A percentile compares a stretch with the other conserved stretches of the same genome.
These are phyloP conservation scores for Pichia eremophila DNA, from an alignment of 805 yeast genomes.

Conservation along the genomic window DNA sequence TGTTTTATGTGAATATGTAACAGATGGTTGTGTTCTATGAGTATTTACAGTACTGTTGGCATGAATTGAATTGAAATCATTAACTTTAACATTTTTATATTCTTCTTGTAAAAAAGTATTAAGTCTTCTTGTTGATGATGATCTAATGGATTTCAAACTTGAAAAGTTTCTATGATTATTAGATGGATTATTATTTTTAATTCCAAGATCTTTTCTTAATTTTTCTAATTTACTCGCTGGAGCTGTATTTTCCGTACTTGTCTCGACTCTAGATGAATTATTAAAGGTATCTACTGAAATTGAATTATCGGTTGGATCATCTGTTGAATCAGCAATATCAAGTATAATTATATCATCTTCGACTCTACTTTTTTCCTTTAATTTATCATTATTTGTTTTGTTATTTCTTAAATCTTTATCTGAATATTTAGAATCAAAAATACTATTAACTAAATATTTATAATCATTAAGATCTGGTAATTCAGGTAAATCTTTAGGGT, in stretches of 20 bases:
- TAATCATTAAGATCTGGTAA: slow-evolving; percentile 23
- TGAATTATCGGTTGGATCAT: not conserved
- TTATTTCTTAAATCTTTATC: not conserved
- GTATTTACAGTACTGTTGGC: not conserved
- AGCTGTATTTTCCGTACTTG: slow-evolving; percentile 7
- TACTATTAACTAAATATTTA: slow-evolving; percentile 24
- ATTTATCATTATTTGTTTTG: not conserved
- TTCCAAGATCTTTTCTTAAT: slow-evolving; percentile 9
- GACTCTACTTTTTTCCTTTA: not conserved
- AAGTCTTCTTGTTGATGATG: slow-evolving; percentile 23
- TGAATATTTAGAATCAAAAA: slow-evolving; percentile 10
- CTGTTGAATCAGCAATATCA: not conserved
- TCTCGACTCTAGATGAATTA: slow-evolving; percentile 17
- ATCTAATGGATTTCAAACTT: slow-evolving; percentile 13
- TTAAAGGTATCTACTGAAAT: not conserved
- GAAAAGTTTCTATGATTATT: not conserved
- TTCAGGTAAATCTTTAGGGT: slow-evolving; percentile 19
- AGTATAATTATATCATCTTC: slow-evolving; percentile 2
- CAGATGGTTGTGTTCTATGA: slow-evolving; percentile 3
- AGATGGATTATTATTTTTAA: not conserved
- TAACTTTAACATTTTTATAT: slow-evolving; percentile 9
- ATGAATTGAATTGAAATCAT: slow-evolving; percentile 12
- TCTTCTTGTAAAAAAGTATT: slow-evolving; percentile 16
- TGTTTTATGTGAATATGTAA: slow-evolving; percentile 13
- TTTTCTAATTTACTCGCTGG: slow-evolving; percentile 19